phyloP scores from a whole-genome alignment of 352 stramenopile genomes.

The Pythium sukuiense region DNA sequence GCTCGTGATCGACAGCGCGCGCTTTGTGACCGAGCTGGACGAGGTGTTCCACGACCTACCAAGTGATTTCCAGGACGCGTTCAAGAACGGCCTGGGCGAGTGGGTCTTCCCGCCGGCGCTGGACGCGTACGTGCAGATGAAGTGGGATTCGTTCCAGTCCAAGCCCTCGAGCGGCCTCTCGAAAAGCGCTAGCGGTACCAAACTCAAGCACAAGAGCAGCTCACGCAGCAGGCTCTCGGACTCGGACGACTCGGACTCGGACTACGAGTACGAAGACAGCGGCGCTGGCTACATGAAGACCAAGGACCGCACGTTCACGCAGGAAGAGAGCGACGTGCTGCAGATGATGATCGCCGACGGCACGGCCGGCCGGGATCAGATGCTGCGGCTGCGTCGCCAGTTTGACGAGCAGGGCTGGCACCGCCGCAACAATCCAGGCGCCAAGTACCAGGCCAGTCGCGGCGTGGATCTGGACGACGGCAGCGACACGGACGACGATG shows the following conservation, averaged over 20 bases:
- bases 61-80: conserved; percentile 48
- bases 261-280: conserved; percentile 53
- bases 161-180: conserved; percentile 19
- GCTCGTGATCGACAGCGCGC: conserved; percentile 67
- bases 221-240: conserved; percentile 29
- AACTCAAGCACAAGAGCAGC: conserved; percentile 13
- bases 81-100: conserved; percentile 48
- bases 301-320: conserved; percentile 54
- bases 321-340: conserved; percentile 72
- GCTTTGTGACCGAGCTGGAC: conserved; percentile 67
- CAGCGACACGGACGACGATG: conserved; percentile 59
- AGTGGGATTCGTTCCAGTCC: conserved; percentile 74
- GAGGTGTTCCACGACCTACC: conserved; percentile 64
- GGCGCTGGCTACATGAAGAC: conserved; percentile 56
- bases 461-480: conserved; percentile 26
- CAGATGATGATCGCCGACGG: conserved; percentile 81
- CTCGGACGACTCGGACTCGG: conserved; percentile 58
- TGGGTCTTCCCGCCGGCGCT: conserved; percentile 61
- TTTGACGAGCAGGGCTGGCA: conserved; percentile 66
- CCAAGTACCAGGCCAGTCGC: conserved; percentile 17
- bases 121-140: conserved; percentile 75
- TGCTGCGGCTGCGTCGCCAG: conserved; percentile 64
- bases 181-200: conserved; percentile 15
- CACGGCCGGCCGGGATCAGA: conserved; percentile 65
- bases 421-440: conserved; percentile 41